Evolutionary conservation across 495 filamentous ascomycete species (phyloP).

Genomic region (Haplographium delicatum): DNA sequence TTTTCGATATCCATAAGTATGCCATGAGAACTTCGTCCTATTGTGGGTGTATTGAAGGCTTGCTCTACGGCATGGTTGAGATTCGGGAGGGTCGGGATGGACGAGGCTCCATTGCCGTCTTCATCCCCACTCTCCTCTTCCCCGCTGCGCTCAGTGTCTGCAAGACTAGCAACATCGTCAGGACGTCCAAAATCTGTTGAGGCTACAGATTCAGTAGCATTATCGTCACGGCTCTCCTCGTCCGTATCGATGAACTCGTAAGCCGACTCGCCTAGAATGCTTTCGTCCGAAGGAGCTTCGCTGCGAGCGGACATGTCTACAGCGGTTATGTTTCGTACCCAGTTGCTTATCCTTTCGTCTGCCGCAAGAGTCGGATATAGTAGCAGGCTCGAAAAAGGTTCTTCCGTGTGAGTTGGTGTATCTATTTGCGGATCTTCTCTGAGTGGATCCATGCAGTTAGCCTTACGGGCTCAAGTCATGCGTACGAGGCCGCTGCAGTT

Average conservation of each 20-base stretch:
- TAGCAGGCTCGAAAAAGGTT: constrained; percentile 25
- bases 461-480: constrained; percentile 21
- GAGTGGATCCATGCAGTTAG: constrained; percentile 25
- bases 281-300: constrained; percentile 34
- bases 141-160: constrained; percentile 42
- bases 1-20: constrained; percentile 31
- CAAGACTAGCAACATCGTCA: constrained; percentile 48
- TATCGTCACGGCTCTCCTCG: constrained; percentile 38
- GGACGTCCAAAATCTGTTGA: constrained; percentile 40
- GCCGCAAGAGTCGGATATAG: constrained; percentile 45
- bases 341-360: constrained; percentile 43
- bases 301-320: constrained; percentile 41
- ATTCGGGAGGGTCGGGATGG: constrained; percentile 19
- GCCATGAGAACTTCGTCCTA: constrained; percentile 24
- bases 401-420: constrained; percentile 3
- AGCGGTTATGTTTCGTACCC: constrained; percentile 45
- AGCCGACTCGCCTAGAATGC: constrained; percentile 48
- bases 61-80: constrained; percentile 27
- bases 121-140: constrained; percentile 38
- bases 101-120: constrained; percentile 21
- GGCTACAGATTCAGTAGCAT: constrained; percentile 45
- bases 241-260: constrained; percentile 51
- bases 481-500: constrained; percentile 2
- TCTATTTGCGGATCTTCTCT: constrained; percentile 8
- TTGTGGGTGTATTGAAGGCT: constrained; percentile 25